A percentile compares a stretch with the other conserved stretches of the same genome.
These are phyloP conservation scores for Globisporangium iwayamae DNA, from an alignment of 352 stramenopile species.

Conservation along the genomic window DNA sequence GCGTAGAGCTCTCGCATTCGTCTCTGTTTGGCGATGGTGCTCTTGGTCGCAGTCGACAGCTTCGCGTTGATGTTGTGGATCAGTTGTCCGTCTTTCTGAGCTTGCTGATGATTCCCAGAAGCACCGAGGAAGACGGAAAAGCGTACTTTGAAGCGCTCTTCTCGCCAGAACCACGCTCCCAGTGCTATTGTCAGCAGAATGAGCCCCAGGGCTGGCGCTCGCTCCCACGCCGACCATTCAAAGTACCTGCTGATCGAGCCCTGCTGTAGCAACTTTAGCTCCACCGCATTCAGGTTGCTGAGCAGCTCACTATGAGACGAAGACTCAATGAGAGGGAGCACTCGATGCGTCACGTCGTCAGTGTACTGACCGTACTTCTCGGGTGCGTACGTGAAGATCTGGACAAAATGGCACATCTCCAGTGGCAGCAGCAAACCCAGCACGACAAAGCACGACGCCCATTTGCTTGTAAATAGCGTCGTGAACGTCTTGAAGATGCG, in stretches of 20 bases:
- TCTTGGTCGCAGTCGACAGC: not conserved
- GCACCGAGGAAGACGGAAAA: constrained; percentile 30
- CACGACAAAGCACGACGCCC: constrained; percentile 45
- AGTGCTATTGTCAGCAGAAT: constrained; percentile 22
- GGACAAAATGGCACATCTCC: constrained; percentile 44
- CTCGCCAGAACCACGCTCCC: constrained; percentile 29
- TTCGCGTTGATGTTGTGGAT: not conserved
- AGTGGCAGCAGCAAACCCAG: constrained; percentile 43
- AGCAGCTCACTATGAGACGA: constrained; percentile 3
- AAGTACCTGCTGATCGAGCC: constrained; percentile 52
- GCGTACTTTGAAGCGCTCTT: constrained; percentile 37
- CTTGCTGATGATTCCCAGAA: constrained; percentile 8
- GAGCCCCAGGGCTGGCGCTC: constrained; percentile 28
- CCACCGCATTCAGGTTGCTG: constrained; percentile 12
- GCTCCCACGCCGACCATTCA: constrained; percentile 43
- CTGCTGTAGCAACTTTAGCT: constrained; percentile 22
- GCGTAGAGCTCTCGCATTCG: constrained; percentile 32
- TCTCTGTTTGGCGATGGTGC: constrained; percentile 20
- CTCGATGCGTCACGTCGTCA: constrained; percentile 23
- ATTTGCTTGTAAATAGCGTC: constrained; percentile 40
- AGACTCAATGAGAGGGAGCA: constrained; percentile 14
- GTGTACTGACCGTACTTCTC: constrained; percentile 28
- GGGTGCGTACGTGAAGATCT: constrained; percentile 39
- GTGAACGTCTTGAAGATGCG: constrained; percentile 9
- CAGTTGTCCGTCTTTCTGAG: not conserved